Base-by-base conservation (phyloP, 768 basidiomycete species). In the Boletellus emodensis region DNA sequence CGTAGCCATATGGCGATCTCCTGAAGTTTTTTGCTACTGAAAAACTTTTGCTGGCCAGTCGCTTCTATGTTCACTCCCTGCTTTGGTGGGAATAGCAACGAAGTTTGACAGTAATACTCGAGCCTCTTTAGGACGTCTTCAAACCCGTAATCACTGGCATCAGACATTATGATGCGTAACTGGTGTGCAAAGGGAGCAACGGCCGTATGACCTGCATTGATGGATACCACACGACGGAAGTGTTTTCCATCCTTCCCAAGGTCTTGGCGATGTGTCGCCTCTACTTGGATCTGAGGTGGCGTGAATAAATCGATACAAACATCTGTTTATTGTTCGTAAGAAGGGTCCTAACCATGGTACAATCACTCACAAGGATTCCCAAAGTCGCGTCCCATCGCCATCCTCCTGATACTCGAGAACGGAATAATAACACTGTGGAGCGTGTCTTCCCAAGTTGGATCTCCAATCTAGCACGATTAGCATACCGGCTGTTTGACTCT, bases 131-230 rank as follows among this genome's bases (percentile, higher is more conserved):
- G 62, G 44, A 74, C 68, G 18, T 69, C 66, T 39, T 44, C 49
- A 24, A n/a, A 52, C 22, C 45, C 54, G 20, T 40, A 12, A 45
- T 83, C 80, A 3, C 61, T 57, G n/a, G 75, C 64, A 17, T 82
- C 71, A 56, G 73, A 77, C 1, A 90, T 72, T 10, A 83, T 59
- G 32, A 91, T 57, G 24, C 85, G 83, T 4, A 92, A 64, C 37
- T 90, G 84, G 42, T 83, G 79, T 1, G 86, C 84, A 57, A 84
- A 92, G 13, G 84, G 81, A 0, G 87, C 81, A 33, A 90, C 74
- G 3, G 64, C 58, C 28, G 61, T 70, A 49, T 91, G 90, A 0
- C 76, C 75, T n/a, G 75, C 63, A 56, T 85, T 75, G 26, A 90
- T 58, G 14, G 75, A 73, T 13, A 78, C 77, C 12, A 89, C 70